Conservation (phyloP, 305 asterid genomes). For the Fraxinus xanthoxyloides region DNA sequence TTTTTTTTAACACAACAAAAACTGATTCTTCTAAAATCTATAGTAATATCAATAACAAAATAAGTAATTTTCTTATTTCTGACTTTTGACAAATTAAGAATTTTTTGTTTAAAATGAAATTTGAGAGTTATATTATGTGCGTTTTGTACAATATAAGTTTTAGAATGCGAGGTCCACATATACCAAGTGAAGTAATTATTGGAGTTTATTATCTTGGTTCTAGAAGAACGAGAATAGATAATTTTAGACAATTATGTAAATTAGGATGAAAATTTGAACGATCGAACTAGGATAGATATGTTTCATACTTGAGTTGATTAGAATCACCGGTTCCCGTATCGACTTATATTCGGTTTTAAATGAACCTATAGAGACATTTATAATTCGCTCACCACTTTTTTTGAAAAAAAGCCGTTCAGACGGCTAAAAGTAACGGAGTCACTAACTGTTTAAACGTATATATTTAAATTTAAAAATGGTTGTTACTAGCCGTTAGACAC, state of each 20-base stretch:
- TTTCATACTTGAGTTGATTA: not conserved
- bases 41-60: not conserved
- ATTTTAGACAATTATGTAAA: not conserved
- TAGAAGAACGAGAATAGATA: not conserved
- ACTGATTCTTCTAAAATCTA: too few relatives aligned
- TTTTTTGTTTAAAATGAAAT: not conserved
- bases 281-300: not conserved
- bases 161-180: too few relatives aligned
- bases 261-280: not conserved
- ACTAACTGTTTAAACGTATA: not conserved
- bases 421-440: not conserved
- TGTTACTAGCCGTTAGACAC: not conserved
- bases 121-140: not conserved
- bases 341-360: not conserved
- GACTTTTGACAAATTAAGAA: too few relatives aligned
- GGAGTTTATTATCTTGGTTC: not conserved
- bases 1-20: too few relatives aligned
- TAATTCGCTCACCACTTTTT: not conserved
- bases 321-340: not conserved
- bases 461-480: not conserved
- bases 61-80: not conserved
- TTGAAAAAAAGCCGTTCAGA: not conserved
- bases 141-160: too few relatives aligned
- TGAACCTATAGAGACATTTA: not conserved
- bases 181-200: not conserved